Conservation (phyloP, 2,329 filamentous ascomycete genomes). For the Epichloe coenophiala region DNA sequence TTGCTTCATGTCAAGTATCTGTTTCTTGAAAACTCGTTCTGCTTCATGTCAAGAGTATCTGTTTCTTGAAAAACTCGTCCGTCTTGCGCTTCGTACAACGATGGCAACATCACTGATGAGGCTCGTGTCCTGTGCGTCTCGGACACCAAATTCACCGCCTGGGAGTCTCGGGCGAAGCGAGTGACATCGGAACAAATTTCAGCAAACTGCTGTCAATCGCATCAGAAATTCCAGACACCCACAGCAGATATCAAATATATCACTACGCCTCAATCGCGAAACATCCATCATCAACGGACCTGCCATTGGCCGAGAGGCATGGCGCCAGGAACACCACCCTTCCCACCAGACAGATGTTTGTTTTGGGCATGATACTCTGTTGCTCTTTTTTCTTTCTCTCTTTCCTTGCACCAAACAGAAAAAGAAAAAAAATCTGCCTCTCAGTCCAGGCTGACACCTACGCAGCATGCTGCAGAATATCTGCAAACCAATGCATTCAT, state of each 20-base stretch:
- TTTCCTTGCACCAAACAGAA: too few species aligned
- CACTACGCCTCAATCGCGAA: too few species aligned
- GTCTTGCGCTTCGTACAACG: neutral
- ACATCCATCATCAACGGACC: conserved; percentile 12
- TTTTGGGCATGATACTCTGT: conserved; percentile 29
- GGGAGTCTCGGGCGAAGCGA: neutral
- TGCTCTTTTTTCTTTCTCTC: neutral
- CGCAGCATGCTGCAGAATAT: conserved; percentile 79
- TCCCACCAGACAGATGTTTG: conserved; percentile 34
- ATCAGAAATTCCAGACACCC: too few species aligned
- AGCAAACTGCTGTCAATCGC: too few species aligned
- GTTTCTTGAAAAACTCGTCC: neutral
- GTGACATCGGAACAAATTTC: neutral
- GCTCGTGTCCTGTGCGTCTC: neutral
- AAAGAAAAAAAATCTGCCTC: too few species aligned
- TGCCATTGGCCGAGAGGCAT: conserved; percentile 11
- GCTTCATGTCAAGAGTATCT: neutral
- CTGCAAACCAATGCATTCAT: too few species aligned
- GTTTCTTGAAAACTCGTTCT: neutral
- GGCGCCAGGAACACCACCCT: conserved; percentile 17
- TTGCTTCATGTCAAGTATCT: neutral
- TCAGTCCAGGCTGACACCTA: neutral
- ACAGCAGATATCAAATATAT: neutral
- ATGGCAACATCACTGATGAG: neutral
- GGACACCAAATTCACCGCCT: neutral